Percentiles rank a stretch among this genome's conserved stretches.
These are phyloP conservation scores for Calonectria hongkongensis DNA, from an alignment of 2,329 filamentous ascomycete species.

Conservation along the genomic window DNA sequence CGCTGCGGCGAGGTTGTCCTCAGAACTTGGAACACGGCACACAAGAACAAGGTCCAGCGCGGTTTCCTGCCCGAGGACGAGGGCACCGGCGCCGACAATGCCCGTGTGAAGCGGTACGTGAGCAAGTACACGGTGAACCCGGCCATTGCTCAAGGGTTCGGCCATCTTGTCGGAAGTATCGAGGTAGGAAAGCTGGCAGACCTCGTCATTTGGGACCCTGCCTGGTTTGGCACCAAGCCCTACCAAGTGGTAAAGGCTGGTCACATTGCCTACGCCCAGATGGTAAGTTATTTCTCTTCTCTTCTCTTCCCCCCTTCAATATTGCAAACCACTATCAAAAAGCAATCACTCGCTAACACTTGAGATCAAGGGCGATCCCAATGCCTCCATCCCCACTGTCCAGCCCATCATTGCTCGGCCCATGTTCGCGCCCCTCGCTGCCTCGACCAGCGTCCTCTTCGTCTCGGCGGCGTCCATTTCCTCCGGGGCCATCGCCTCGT, in stretches of 20 bases:
- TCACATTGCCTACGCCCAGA: slow-evolving; percentile 87
- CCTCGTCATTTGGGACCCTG: slow-evolving; percentile 89
- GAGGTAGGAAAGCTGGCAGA: slow-evolving; percentile 95
- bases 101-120: slow-evolving; percentile 92
- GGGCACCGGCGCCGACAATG: slow-evolving; percentile 89
- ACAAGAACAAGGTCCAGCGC: slow-evolving; percentile 95
- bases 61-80: slow-evolving; percentile 86
- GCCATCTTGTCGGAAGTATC: slow-evolving; percentile 88
- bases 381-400: slow-evolving; percentile 90
- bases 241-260: slow-evolving; percentile 89
- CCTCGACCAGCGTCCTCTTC: slow-evolving; percentile 85
- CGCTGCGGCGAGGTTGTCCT: slow-evolving; percentile 95
- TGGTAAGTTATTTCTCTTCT: slow-evolving; percentile 73
- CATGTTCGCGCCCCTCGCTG: slow-evolving; percentile 88
- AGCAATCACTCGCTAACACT: not conserved
- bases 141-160: slow-evolving; percentile 92
- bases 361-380: slow-evolving; percentile 80
- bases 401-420: slow-evolving; percentile 89
- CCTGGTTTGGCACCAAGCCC: slow-evolving; percentile 92
- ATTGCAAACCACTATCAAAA: not conserved
- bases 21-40: slow-evolving; percentile 96
- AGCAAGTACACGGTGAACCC: slow-evolving; percentile 98
- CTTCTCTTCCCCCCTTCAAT: no score
- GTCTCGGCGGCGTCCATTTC: slow-evolving; percentile 84
- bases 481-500: slow-evolving; percentile 79